These are phyloP conservation scores for Cadophora sp. DNA, from an alignment of 2,329 filamentous ascomycete species.

Conservation along the genomic window DNA sequence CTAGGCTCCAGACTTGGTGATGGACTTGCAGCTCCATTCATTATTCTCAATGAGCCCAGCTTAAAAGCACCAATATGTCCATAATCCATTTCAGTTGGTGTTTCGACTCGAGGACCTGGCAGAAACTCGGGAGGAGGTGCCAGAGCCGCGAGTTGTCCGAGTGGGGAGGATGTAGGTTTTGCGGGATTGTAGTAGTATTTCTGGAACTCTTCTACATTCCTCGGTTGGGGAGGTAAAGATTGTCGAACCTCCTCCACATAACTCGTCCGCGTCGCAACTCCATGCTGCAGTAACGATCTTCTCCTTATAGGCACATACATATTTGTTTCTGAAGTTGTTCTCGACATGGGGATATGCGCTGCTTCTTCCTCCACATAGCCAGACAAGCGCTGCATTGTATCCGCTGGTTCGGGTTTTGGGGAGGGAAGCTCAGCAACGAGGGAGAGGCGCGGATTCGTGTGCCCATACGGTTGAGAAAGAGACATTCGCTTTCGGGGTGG, in stretches of 20 bases:
- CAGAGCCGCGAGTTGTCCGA: conserved; percentile 24
- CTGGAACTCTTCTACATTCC: conserved; percentile 19
- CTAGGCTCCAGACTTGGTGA: conserved; percentile 47
- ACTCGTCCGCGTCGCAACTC: conserved; percentile 42
- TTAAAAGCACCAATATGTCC: conserved; percentile 67
- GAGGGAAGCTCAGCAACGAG: conserved; percentile 38
- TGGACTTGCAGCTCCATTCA: conserved; percentile 62
- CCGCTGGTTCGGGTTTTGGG: conserved; percentile 25
- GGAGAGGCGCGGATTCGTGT: conserved; percentile 38
- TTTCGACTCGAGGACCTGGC: conserved; percentile 43
- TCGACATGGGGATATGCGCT: conserved; percentile 10
- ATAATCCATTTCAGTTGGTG: conserved; percentile 63
- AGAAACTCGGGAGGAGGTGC: conserved; percentile 20
- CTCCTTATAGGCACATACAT: conserved; percentile 41
- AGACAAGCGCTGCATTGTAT: conserved; percentile 19
- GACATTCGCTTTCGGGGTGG: conserved; percentile 34
- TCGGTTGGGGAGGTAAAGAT: conserved; percentile 31
- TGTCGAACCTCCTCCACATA: conserved; percentile 29
- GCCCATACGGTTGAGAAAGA: conserved; percentile 28
- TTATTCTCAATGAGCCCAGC: conserved; percentile 67
- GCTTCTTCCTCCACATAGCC: conserved; percentile 22
- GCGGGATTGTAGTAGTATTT: conserved; percentile 31
- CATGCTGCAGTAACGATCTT: conserved; percentile 42
- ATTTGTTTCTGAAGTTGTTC: conserved; percentile 35
- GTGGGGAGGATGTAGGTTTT: conserved; percentile 28